Base-by-base conservation (phyloP, 208 protist species). In the Kentomonas sorsogonicus region DNA sequence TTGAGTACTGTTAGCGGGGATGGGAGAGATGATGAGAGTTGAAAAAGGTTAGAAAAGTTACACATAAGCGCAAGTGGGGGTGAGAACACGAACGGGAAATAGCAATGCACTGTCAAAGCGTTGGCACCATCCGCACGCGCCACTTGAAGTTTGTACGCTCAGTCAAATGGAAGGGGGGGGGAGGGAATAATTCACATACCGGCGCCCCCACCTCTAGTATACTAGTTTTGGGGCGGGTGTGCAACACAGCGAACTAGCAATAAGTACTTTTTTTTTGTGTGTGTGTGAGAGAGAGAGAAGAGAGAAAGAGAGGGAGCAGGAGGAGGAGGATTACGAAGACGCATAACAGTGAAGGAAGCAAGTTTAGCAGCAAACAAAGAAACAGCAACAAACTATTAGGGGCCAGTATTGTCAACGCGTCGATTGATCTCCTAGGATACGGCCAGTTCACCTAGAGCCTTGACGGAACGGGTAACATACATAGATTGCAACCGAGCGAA, bases 11-110 rank as follows among this genome's bases (percentile, higher is more conserved):
- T 5, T 13, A 54, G 5, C 13, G 13, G 9, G 34, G 11, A 18
- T 40, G 3, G 4, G 13, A 52, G 6, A 36, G 33, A 36, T 15
- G 18, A 47, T 5, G 18, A 47, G 22, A 5, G 6, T 18, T 7
- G 18, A 47, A 47, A 26, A 18, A n/a, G 16, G 16, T 41, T n/a
- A 41, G 10, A 41, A 41, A 10, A n/a, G 36, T 41, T 41, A 38
- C 23, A 38, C n/a, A n/a, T n/a, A n/a, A n/a, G n/a, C n/a, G n/a
- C n/a, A n/a, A n/a, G n/a, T n/a, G n/a, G n/a, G n/a, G n/a, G n/a
- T n/a, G n/a, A n/a, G n/a, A 53, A 30, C 10, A 56, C 36, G 36
- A 56, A 40, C 36, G 40, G 40, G 40, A 39, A 56, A 56, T 29
- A 13, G 29, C 22, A 22, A 13, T 4, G 22, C 5, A 11, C 5